A percentile compares a stretch with the other conserved stretches of the same genome.
Conservation (phyloP, 768 basidiomycete species). For the Cystofilobasidium capitatum region DNA sequence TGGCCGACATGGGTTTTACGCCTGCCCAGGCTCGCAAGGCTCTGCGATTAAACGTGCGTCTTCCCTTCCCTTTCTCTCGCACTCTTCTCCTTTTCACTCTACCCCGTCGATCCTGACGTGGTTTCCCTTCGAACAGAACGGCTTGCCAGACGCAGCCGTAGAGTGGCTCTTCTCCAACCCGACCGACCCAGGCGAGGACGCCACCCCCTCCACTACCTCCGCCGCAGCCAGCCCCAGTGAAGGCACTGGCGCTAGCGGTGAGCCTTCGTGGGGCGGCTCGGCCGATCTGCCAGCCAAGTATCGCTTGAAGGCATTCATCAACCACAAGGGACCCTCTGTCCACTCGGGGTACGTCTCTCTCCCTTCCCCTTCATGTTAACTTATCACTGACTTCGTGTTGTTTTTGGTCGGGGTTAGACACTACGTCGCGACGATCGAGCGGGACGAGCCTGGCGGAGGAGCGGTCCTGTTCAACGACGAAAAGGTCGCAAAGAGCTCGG, state of each 20-base stretch:
- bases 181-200: slow-evolving; percentile 63
- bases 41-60: slow-evolving; percentile 67
- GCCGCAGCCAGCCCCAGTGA: slow-evolving; percentile 30
- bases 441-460: slow-evolving; percentile 45
- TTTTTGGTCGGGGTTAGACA: slow-evolving; percentile 47
- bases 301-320: slow-evolving; percentile 82
- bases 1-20: slow-evolving; percentile 90
- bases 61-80: background rate
- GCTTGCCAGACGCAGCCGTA: slow-evolving; percentile 72
- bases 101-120: background rate
- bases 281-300: slow-evolving; percentile 62
- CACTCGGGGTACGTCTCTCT: slow-evolving; percentile 53
- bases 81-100: background rate
- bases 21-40: slow-evolving; percentile 73
- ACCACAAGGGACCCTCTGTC: slow-evolving; percentile 90
- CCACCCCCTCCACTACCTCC: slow-evolving; percentile 36
- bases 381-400: background rate
- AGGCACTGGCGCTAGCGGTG: background rate
- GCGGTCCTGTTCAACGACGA: slow-evolving; percentile 97
- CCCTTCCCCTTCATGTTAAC: background rate
- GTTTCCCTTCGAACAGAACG: slow-evolving; percentile 45
- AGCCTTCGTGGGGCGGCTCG: slow-evolving; percentile 45
- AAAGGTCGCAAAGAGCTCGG: slow-evolving; percentile 84
- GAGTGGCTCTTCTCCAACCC: slow-evolving; percentile 96
- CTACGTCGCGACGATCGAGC: slow-evolving; percentile 55